Evolutionary conservation across 176 grass and related monocot genomes (phyloP), one percentile per base, ranked within the genome.

Genomic region (Musa itinerans): DNA sequence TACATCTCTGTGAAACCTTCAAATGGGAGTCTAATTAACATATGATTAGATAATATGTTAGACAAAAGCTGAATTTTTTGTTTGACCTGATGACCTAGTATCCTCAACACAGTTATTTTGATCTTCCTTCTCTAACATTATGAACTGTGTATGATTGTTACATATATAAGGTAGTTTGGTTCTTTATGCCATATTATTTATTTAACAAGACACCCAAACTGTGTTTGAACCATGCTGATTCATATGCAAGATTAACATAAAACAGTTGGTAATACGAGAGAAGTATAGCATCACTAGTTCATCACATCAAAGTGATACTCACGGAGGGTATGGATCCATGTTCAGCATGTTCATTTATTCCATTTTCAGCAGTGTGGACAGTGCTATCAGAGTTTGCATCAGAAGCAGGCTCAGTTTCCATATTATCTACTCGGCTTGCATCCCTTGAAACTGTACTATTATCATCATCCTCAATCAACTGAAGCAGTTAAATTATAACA

Each of bases 401-500:
- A 22, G 57, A 65, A 53, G 55, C 20, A 27, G 23, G n/a, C 58
- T 87, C 84, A 2, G 78, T 69, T 73, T 92, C 90, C 79, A 80
- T 83, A 76, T 73, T 59, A 70, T 93, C 90, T 66, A 72, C 50
- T 16, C 61, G 82, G 74, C 74, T 78, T 9, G 48, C 58, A 79
- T 93, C 68, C 65, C 71, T 87, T 81, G 14, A 22, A 64, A 73
- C 22, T 26, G 79, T 70, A 79, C 65, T 70, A 64, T 64, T 64
- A 48, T 52, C 23, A 10, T 87, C 85, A 81, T 83, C 82, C 64
- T 89, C 82, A 52, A 89, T 76, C 82, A 93, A 83, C 90, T 93
- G 78, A 79, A 50, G 23, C 24, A 70, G 17, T 81, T 92, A 26
- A 63, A 80, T 74, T 65, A 61, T 5, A 51, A 12, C 11, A 67